Percentiles rank a stretch among this genome's conserved stretches.
Conservation (phyloP, 169 alveolate species). For the Plasmodium gallinaceum region DNA sequence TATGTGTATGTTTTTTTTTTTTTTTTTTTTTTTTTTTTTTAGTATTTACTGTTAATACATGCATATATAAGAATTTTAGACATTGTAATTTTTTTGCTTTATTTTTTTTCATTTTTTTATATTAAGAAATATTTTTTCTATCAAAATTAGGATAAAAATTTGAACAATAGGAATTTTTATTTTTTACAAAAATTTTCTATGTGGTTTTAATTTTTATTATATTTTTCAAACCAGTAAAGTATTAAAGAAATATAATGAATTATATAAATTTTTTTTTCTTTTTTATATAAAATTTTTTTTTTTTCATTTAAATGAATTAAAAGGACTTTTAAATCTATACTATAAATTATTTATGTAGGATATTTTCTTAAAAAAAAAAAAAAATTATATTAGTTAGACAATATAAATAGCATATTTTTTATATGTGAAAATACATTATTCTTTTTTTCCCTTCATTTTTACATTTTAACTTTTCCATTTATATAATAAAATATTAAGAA, state of each 20-base stretch:
- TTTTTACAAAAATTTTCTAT: conserved; percentile 8
- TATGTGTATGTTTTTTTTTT: neutral
- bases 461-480: neutral
- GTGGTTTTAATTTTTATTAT: conserved; percentile 9
- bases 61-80: conserved; percentile 30
- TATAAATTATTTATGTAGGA: no score
- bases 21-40: neutral
- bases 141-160: neutral
- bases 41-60: neutral
- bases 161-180: conserved; percentile 4
- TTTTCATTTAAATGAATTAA: no score
- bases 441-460: conserved; percentile 11
- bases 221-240: neutral
- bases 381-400: neutral
- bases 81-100: conserved; percentile 24
- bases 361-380: neutral
- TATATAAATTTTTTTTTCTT: neutral
- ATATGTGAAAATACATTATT: neutral
- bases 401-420: neutral
- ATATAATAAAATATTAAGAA: neutral
- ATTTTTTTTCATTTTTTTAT: neutral
- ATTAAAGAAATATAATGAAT: neutral
- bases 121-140: neutral
- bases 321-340: no score
- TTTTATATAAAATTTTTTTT: no score